Base-by-base conservation (phyloP, 345 rosid genomes). In the Boechera stricta region DNA sequence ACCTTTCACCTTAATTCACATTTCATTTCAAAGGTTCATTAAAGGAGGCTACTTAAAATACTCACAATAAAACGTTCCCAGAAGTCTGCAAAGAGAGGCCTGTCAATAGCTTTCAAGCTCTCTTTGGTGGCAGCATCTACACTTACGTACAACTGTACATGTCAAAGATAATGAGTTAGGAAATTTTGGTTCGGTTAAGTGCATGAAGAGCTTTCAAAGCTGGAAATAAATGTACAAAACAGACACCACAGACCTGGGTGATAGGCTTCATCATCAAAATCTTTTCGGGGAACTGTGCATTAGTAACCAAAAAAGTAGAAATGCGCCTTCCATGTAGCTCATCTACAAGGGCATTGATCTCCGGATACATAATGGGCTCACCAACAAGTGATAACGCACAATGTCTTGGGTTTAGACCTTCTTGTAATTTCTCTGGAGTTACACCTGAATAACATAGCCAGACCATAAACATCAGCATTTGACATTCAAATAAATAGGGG, bases 101-200 rank as follows among this genome's bases (percentile, higher is more conserved):
- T 83, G 74, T 92, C 98, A 71, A 95, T 91, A 74, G 98, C 96
- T 85, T 95, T 95, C 85, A 95, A 77, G 85, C 91, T 92, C 67
- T 92, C 97, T 84, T 88, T 95, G 51, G 99, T 95, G 69, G 99
- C 98, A 52, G 98, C 97, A 84, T 95, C 99, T 42, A 95, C 97
- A 82, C 99, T 95, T 48, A 92, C 99, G 75, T 95, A 95, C 79
- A 95, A 85, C 99, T 95, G 88, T 81, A 83, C 13, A 68, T 26
- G 36, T 58, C 81, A 80, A 84, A 64, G 49, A 71, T 57, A 63
- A 10, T 36, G 56, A 64, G 51, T 68, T 15, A 60, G 53, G 35
- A 2, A 44, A 48, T 44, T 44, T 13, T 29, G 41, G 38, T 31
- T 63, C 45, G 4, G 5, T 11, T 36, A 54, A 71, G 35, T 62